Percentiles rank a stretch among this genome's conserved stretches.
phyloP scores from a whole-genome alignment of 352 stramenopile species.

The Pythium aquatile region DNA sequence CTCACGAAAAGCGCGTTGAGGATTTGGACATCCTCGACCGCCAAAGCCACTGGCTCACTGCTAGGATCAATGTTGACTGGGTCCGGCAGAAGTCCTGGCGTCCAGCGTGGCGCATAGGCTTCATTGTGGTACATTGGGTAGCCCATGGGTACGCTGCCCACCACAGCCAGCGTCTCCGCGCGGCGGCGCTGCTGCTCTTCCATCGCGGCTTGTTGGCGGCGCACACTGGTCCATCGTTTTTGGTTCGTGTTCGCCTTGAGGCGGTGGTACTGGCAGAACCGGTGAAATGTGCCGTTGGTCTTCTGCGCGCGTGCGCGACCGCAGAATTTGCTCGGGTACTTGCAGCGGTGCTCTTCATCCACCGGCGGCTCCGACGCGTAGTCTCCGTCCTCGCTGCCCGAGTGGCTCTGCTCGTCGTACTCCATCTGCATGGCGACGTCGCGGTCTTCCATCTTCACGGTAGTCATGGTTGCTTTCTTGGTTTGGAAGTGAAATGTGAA shows the following conservation, averaged over 20 bases:
- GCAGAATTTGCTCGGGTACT: constrained; percentile 21
- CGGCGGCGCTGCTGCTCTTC: constrained; percentile 5
- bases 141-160: not conserved
- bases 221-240: constrained; percentile 15
- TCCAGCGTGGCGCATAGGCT: not conserved
- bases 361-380: not conserved
- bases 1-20: constrained; percentile 11
- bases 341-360: constrained; percentile 3
- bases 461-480: not conserved
- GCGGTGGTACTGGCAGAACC: constrained; percentile 21
- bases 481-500: not conserved
- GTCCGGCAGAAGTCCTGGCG: constrained; percentile 5
- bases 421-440: not conserved
- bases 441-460: constrained; percentile 4
- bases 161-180: not conserved
- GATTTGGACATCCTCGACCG: constrained; percentile 11
- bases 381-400: not conserved
- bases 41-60: not conserved
- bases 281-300: constrained; percentile 11
- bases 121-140: not conserved
- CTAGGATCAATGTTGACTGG: constrained; percentile 1
- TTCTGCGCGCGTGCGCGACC: constrained; percentile 10
- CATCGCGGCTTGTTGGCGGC: constrained; percentile 3
- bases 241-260: constrained; percentile 19
- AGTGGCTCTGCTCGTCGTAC: constrained; percentile 1